These are phyloP conservation scores for Citrus maxima DNA, from an alignment of 345 rosid species.

Conservation along the genomic window DNA sequence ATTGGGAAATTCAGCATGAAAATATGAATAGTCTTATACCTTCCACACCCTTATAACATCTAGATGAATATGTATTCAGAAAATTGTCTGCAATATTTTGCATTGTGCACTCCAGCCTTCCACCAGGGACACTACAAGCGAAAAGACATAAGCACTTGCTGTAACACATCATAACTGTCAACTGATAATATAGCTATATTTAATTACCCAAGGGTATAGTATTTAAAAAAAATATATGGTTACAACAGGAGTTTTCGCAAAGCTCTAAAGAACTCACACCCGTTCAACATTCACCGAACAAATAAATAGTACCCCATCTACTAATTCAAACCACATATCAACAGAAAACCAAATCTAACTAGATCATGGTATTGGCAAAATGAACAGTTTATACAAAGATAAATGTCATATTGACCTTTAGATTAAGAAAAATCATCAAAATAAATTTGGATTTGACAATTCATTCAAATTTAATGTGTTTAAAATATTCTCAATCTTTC, in stretches of 20 bases:
- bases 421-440: neutral
- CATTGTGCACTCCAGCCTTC: slow-evolving; percentile 97
- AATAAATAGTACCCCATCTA: neutral
- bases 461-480: neutral
- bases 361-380: neutral
- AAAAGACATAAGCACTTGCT: slow-evolving; percentile 11
- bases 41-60: slow-evolving; percentile 61
- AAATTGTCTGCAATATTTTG: slow-evolving; percentile 94
- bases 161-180: slow-evolving; percentile 1
- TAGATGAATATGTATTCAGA: slow-evolving; percentile 56
- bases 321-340: neutral
- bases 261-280: neutral
- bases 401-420: neutral
- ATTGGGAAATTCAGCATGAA: neutral
- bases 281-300: neutral
- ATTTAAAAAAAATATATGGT: neutral
- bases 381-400: neutral
- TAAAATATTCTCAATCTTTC: neutral
- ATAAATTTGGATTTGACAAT: neutral
- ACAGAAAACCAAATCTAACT: neutral
- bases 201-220: neutral
- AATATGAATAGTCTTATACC: slow-evolving; percentile 39
- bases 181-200: neutral
- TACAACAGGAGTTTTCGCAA: neutral
- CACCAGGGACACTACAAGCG: slow-evolving; percentile 65